Evolutionary conservation across 2,329 filamentous ascomycete species (phyloP), one percentile per base, ranked within the genome.

Genomic region (Pezizomycotina sp.): DNA sequence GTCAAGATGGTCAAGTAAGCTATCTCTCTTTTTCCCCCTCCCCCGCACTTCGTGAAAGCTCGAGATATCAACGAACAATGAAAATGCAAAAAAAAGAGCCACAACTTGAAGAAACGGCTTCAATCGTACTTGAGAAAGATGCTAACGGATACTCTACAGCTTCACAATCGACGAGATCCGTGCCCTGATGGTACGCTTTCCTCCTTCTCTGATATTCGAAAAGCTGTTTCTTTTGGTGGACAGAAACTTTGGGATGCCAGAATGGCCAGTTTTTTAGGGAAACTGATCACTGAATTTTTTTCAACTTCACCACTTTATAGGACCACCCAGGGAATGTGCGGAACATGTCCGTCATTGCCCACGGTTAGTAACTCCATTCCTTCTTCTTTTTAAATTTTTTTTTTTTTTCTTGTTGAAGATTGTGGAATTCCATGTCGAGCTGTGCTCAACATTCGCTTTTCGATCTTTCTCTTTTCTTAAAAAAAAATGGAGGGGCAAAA

Each of bases 1-100:
- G 82, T 68, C 77, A 93, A 83, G 63, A 98, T 98, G 89, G 89
- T 98, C 64, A 93, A 95, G 84, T 93, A 78, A 78, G 84, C 86
- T n/a, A 37, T 28, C 34, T 37, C 40, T 32, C 27, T 16, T 8
- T 36, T 42, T 44, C 25, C 25, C 31, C 27, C 38, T 29, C n/a
- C 39, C 27, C 18, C 42, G n/a, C n/a, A n/a, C n/a, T n/a, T n/a
- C n/a, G n/a, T n/a, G 18, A 23, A 16, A 15, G 35, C 29, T 31
- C 8, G 22, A 24, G 22, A 24, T 12, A 24, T n/a, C n/a, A n/a
- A n/a, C n/a, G n/a, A n/a, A n/a, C n/a, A n/a, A n/a, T n/a, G n/a
- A n/a, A n/a, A n/a, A n/a, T n/a, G n/a, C n/a, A n/a, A n/a, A n/a
- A n/a, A n/a, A n/a, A n/a, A n/a, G n/a, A n/a, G n/a, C 6, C 9